Evolutionary conservation across 1,139 yeast species (phyloP), one percentile per base, ranked within the genome.

Genomic region (Protomyces pachydermus): DNA sequence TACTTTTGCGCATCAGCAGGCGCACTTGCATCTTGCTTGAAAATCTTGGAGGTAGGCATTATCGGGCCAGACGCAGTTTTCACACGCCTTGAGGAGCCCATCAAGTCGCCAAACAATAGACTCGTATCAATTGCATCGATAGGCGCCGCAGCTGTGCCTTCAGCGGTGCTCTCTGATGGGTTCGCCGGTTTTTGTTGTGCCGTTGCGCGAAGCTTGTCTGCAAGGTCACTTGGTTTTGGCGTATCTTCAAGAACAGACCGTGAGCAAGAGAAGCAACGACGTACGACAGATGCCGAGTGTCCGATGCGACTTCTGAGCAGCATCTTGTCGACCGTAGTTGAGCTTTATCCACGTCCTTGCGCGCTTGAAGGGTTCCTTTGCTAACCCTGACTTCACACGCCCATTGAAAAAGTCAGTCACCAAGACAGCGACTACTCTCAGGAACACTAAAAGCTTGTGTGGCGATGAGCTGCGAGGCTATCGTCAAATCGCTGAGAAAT

Each of bases 1-100:
- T 64, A 64, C 25, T 51, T 58, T 37, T 58, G 53, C 39, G 55
- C 37, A 28, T 34, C 55, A 10, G 48, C 48, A 10, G 23, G 12
- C 18, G 48, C 48, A 23, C 48, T 20, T 16, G 48, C 23, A 10
- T 42, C 48, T 42, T 42, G 48, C 25, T 42, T 42, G 48, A 42
- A 42, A 8, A 42, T 42, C 25, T 42, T 42, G 48, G 48, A 42
- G 3, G 48, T 10, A 18, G 48, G 23, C 23, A 10, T 6, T 1
- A 16, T 14, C 16, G 42, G 42, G 8, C 16, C 16, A n/a, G 20
- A 10, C 4, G 23, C 23, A 16, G 25, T 20, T n/a, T 37, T 37
- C 4, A 12, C 12, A 10, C 48, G 48, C 12, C 48, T 18, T 4
- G 48, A 42, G 6, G 48, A 42, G 25, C 48, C 48, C 48, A 42